A percentile compares a stretch with the other conserved stretches of the same genome.
These are phyloP conservation scores for Leucogyrophana mollusca DNA, from an alignment of 768 basidiomycete genomes.

Conservation along the genomic window DNA sequence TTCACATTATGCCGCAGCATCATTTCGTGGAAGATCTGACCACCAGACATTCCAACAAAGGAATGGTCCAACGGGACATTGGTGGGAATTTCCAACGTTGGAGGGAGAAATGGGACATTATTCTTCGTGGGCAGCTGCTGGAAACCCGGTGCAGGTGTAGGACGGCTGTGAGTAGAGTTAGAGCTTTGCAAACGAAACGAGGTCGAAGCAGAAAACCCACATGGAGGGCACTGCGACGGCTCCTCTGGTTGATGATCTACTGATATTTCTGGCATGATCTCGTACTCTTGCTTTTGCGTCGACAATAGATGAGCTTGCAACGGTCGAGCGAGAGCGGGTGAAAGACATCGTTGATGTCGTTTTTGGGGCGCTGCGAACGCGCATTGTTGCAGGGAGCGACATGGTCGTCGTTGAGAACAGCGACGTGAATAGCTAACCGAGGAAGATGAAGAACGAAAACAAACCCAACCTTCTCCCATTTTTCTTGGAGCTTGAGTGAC, in stretches of 20 bases:
- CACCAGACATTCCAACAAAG: constrained; percentile 93
- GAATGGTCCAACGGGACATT: constrained; percentile 67
- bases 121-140: constrained; percentile 46
- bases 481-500: constrained; percentile 17
- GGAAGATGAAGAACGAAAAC: not conserved
- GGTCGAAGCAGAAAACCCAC: constrained; percentile 41
- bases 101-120: constrained; percentile 34
- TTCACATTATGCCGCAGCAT: constrained; percentile 96
- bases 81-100: constrained; percentile 35
- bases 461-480: constrained; percentile 3
- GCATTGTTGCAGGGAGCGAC: constrained; percentile 43
- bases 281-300: constrained; percentile 82
- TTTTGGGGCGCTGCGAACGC: constrained; percentile 40
- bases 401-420: constrained; percentile 27
- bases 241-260: constrained; percentile 58
- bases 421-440: constrained; percentile 6
- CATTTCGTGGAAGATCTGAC: constrained; percentile 99
- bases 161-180: constrained; percentile 47
- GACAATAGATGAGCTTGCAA: constrained; percentile 52
- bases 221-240: constrained; percentile 61
- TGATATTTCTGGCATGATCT: constrained; percentile 75
- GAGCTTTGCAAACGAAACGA: constrained; percentile 3
- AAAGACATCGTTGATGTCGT: constrained; percentile 31
- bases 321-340: constrained; percentile 51
- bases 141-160: constrained; percentile 56